A percentile compares a stretch with the other conserved stretches of the same genome.
Evolutionary conservation across 2,329 filamentous ascomycete species (phyloP).

Genomic region (Penicillium aurantiogriseum): DNA sequence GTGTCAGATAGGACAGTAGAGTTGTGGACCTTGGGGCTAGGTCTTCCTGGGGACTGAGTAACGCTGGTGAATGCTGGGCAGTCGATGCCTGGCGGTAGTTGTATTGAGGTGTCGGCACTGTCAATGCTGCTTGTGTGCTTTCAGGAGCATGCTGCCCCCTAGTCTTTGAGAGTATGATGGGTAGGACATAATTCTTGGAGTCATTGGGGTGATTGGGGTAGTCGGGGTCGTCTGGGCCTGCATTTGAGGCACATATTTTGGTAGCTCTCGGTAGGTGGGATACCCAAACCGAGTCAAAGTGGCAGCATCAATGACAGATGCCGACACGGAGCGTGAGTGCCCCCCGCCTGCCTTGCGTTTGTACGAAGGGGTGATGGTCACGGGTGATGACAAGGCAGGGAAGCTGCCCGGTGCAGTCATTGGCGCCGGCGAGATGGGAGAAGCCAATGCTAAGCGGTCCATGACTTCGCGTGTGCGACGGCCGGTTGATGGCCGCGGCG

Average conservation of each 20-base stretch:
- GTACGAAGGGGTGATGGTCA: constrained; percentile 52
- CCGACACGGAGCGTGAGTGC: constrained; percentile 62
- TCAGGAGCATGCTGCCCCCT: constrained; percentile 38
- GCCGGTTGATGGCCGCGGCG: constrained; percentile 44
- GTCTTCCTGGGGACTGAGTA: constrained; percentile 28
- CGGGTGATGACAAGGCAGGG: constrained; percentile 63
- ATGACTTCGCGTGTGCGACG: constrained; percentile 48
- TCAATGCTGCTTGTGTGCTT: constrained; percentile 35
- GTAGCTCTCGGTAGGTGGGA: constrained; percentile 78
- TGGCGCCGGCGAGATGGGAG: constrained; percentile 46
- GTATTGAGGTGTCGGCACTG: constrained; percentile 30
- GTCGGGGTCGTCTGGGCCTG: constrained; percentile 44
- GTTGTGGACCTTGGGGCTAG: constrained; percentile 56
- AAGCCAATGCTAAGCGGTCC: constrained; percentile 46
- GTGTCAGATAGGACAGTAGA: constrained; percentile 73
- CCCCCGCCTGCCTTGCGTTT: constrained; percentile 40
- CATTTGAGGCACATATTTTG: constrained; percentile 53
- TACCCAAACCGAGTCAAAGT: constrained; percentile 71
- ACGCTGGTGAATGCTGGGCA: constrained; percentile 27
- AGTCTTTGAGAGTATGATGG: constrained; percentile 33
- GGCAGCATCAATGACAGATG: constrained; percentile 65
- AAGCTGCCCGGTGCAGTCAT: constrained; percentile 29
- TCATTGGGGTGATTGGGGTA: constrained; percentile 43
- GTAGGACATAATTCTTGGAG: constrained; percentile 38
- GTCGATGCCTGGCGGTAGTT: constrained; percentile 23